Evolutionary conservation across 2,329 filamentous ascomycete species (phyloP).

Genomic region (Coniosporium tulheliwenetii): DNA sequence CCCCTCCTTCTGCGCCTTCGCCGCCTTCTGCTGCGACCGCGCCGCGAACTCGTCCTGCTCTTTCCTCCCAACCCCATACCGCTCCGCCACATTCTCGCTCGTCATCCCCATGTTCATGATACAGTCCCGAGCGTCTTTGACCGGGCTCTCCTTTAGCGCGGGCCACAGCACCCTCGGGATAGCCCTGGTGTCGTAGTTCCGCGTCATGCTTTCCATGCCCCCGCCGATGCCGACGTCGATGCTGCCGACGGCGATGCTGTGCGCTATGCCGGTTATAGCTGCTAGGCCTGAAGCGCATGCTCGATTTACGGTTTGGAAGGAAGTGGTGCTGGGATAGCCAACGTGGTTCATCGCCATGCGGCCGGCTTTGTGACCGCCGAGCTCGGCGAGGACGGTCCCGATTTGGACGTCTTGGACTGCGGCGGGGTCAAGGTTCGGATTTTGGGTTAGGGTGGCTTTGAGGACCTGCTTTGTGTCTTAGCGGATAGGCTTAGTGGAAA

Average conservation of each 20-base stretch:
- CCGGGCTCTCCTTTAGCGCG: constrained; percentile 45
- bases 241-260: constrained; percentile 57
- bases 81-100: constrained; percentile 68
- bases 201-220: constrained; percentile 93
- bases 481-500: constrained; percentile 2
- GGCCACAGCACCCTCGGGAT: constrained; percentile 75
- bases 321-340: constrained; percentile 55
- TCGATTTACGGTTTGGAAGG: constrained; percentile 76
- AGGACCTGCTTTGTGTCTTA: constrained; percentile 26
- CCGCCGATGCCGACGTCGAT: constrained; percentile 65
- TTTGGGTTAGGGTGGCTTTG: constrained; percentile 53
- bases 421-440: constrained; percentile 55
- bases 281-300: constrained; percentile 70
- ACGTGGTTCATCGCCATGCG: constrained; percentile 83
- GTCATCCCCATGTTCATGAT: constrained; percentile 92
- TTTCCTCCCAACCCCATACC: constrained; percentile 55
- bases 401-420: constrained; percentile 69
- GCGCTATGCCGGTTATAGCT: constrained; percentile 58
- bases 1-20: constrained; percentile 51
- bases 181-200: constrained; percentile 74
- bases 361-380: constrained; percentile 78
- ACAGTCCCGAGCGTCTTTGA: constrained; percentile 64
- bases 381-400: constrained; percentile 78
- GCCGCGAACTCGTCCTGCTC: constrained; percentile 79
- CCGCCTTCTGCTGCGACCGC: constrained; percentile 57